A percentile compares a stretch with the other conserved stretches of the same genome.
phyloP scores from a whole-genome alignment of 1,284 basidiomycete genomes.

The Athelia sp. region DNA sequence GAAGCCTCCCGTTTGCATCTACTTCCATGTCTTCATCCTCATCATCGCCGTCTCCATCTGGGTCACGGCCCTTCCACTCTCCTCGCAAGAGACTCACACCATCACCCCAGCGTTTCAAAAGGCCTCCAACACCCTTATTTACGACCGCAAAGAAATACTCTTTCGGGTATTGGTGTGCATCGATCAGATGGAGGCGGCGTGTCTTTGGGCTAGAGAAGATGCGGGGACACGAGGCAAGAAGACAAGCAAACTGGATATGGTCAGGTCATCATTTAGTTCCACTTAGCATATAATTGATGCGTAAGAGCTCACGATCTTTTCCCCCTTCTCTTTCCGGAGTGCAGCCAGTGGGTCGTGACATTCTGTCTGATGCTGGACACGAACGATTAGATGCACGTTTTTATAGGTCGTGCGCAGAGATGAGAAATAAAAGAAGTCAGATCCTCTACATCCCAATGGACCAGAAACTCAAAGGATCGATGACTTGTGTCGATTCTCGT shows the following conservation, averaged over 20 bases:
- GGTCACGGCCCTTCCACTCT: conserved; percentile 57
- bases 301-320: conserved; percentile 70
- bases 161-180: conserved; percentile 78
- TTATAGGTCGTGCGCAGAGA: conserved; percentile 7
- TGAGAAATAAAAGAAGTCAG: background rate
- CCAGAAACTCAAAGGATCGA: conserved; percentile 1
- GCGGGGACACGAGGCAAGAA: conserved; percentile 59
- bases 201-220: conserved; percentile 74
- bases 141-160: conserved; percentile 87
- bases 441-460: background rate
- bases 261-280: background rate
- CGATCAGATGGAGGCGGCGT: conserved; percentile 77
- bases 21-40: conserved; percentile 24
- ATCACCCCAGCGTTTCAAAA: conserved; percentile 73
- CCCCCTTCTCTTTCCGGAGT: conserved; percentile 73
- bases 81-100: conserved; percentile 71
- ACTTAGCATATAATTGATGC: background rate
- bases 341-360: conserved; percentile 81
- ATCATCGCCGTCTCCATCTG: conserved; percentile 14
- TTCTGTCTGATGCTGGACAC: conserved; percentile 74
- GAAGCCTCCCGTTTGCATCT: conserved; percentile 14
- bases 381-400: conserved; percentile 3
- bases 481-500: background rate
- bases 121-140: conserved; percentile 79
- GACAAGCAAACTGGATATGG: conserved; percentile 71